Percentiles rank a stretch among this genome's conserved stretches.
Conservation (phyloP, 148 eudicot species). For the Chenopodium suecicum region DNA sequence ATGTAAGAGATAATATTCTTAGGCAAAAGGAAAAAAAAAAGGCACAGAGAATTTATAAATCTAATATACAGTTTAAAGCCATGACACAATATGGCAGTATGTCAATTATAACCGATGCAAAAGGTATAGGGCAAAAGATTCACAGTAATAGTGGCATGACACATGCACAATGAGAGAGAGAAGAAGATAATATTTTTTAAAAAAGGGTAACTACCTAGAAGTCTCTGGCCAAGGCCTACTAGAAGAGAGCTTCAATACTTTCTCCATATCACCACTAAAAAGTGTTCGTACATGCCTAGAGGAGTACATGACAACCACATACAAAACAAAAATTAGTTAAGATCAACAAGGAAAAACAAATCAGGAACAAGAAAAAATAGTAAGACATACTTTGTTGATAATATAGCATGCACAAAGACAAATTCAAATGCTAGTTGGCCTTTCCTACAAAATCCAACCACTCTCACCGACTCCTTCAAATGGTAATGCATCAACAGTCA, state of each 20-base stretch:
- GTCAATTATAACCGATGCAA: background rate
- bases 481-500: no score
- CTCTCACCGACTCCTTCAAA: no score
- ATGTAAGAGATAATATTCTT: no score
- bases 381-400: slow-evolving; percentile 76
- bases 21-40: no score
- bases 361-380: slow-evolving; percentile 10
- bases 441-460: slow-evolving; percentile 50
- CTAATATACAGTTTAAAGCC: background rate
- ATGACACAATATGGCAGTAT: background rate
- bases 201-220: slow-evolving; percentile 56
- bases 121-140: background rate
- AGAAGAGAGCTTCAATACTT: slow-evolving; percentile 51
- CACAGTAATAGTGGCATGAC: background rate
- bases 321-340: background rate
- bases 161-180: background rate
- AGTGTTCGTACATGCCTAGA: slow-evolving; percentile 80
- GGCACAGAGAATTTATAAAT: background rate
- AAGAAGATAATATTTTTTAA: no score
- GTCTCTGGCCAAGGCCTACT: slow-evolving; percentile 39
- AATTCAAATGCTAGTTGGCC: slow-evolving; percentile 87
- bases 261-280: slow-evolving; percentile 72
- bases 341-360: background rate
- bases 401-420: slow-evolving; percentile 75
- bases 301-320: slow-evolving; percentile 13